Conservation (phyloP, 139 green algal genomes). For the Raphidocelis subcapitata region DNA sequence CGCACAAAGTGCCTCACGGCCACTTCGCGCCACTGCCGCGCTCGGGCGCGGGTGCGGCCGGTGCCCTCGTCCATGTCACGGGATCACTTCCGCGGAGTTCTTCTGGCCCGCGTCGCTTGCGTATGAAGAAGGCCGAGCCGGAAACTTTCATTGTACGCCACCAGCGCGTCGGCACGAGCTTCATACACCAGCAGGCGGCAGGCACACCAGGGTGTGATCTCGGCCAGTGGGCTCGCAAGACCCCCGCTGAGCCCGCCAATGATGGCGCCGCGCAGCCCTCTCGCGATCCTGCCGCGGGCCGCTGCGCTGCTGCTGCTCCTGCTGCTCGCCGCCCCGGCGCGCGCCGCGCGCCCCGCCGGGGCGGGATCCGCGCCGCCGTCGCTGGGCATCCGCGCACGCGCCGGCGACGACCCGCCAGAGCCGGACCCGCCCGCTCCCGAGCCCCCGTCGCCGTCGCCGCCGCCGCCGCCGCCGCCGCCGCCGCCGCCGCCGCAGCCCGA, state of each 20-base stretch:
- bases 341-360: background rate
- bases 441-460: too few relatives aligned
- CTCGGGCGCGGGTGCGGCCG: too few relatives aligned
- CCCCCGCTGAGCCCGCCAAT: background rate
- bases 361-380: too few relatives aligned
- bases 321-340: background rate
- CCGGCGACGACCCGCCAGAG: too few relatives aligned
- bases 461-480: too few relatives aligned
- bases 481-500: background rate
- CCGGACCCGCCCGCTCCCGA: too few relatives aligned
- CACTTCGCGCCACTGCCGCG: too few relatives aligned
- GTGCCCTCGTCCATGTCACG: too few relatives aligned
- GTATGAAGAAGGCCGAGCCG: background rate
- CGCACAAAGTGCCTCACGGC: too few relatives aligned
- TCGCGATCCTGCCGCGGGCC: background rate
- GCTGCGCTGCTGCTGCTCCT: slow-evolving; percentile 4
- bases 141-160: background rate
- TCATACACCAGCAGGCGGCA: background rate
- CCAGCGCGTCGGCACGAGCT: background rate
- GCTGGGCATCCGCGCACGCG: too few relatives aligned
- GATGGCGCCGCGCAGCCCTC: background rate
- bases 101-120: too few relatives aligned
- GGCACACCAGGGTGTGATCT: background rate
- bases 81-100: too few relatives aligned
- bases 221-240: background rate